These are phyloP conservation scores for Parasarocladium wereldwijsianum DNA, from an alignment of 2,329 filamentous ascomycete species.

Conservation along the genomic window DNA sequence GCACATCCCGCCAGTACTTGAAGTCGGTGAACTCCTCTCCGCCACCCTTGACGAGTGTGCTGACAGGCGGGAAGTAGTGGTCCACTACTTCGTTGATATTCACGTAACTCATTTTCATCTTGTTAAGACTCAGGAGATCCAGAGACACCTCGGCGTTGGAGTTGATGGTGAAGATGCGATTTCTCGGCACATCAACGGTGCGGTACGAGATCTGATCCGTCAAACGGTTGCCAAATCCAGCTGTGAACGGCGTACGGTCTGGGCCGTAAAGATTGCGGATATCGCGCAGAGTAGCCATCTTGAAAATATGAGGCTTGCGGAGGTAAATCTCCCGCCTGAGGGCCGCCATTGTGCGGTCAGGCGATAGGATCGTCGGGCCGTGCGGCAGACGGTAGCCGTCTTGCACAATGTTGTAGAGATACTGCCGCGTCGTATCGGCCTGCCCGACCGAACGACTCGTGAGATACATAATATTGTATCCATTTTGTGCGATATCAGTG, in stretches of 20 bases:
- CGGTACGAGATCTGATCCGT: constrained; percentile 95
- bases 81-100: constrained; percentile 96
- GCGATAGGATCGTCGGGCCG: constrained; percentile 88
- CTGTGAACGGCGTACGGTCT: constrained; percentile 76
- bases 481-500: constrained; percentile 86
- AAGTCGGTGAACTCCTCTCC: constrained; percentile 96
- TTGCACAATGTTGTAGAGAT: constrained; percentile 78
- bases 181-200: constrained; percentile 87
- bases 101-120: constrained; percentile 91
- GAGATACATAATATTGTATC: constrained; percentile 97
- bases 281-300: constrained; percentile 94
- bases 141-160: constrained; percentile 91
- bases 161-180: constrained; percentile 96
- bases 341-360: constrained; percentile 88
- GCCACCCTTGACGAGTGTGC: constrained; percentile 71
- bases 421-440: constrained; percentile 78
- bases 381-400: constrained; percentile 75
- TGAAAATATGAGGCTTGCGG: constrained; percentile 95
- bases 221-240: constrained; percentile 89
- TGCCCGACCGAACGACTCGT: constrained; percentile 90
- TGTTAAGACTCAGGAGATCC: constrained; percentile 80
- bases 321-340: constrained; percentile 85
- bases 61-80: constrained; percentile 92
- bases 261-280: constrained; percentile 77
- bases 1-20: constrained; percentile 82